Percentiles rank a stretch among this genome's conserved stretches.
These are phyloP conservation scores for Phtheirospermum japonicum DNA, from an alignment of 257 asterid species.

Conservation along the genomic window DNA sequence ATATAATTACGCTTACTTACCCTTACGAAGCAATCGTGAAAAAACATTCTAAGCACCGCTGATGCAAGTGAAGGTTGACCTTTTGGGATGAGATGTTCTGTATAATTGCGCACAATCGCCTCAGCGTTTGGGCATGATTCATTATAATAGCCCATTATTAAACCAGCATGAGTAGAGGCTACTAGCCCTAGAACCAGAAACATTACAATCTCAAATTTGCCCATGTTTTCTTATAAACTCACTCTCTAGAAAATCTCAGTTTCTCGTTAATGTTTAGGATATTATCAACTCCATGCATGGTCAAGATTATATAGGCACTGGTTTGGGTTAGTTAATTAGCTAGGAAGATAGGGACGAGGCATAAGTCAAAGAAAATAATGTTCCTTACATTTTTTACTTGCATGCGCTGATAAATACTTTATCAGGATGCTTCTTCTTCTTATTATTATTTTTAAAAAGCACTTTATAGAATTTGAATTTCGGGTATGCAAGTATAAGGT, in stretches of 20 bases:
- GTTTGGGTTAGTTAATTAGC: too few relatives aligned
- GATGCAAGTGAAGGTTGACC: neutral
- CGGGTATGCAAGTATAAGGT: too few relatives aligned
- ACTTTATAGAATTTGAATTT: too few relatives aligned
- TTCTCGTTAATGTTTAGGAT: too few relatives aligned
- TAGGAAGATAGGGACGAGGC: too few relatives aligned
- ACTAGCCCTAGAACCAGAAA: neutral
- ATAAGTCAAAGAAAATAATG: too few relatives aligned
- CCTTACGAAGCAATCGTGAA: conserved; percentile 13
- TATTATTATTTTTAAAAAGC: too few relatives aligned
- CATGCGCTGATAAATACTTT: too few relatives aligned
- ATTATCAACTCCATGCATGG: too few relatives aligned
- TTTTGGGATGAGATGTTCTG: neutral
- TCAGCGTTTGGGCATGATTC: neutral
- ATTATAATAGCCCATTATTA: neutral
- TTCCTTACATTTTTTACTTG: too few relatives aligned
- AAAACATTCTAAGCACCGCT: neutral
- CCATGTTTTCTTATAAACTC: neutral
- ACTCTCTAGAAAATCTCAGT: neutral
- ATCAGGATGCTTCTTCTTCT: too few relatives aligned
- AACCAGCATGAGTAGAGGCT: neutral
- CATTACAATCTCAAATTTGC: neutral
- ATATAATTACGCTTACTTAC: neutral
- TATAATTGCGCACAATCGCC: neutral
- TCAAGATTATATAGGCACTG: too few relatives aligned